These are phyloP conservation scores for Veloboletus limbatus DNA, from an alignment of 1,284 basidiomycete species.

Conservation along the genomic window DNA sequence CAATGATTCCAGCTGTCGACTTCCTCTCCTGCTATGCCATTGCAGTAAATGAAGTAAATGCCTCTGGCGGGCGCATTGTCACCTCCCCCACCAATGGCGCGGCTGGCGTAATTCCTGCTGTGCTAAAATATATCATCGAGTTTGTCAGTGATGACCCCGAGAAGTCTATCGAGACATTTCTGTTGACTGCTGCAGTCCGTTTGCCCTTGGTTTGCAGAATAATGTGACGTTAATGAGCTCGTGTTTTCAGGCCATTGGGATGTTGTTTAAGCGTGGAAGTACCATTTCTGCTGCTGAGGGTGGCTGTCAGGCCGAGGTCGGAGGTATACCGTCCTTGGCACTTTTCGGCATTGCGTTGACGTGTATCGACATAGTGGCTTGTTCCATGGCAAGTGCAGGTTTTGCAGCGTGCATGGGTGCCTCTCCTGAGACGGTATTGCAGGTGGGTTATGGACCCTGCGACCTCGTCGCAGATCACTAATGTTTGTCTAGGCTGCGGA, in stretches of 20 bases:
- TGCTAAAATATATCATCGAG: conserved; percentile 85
- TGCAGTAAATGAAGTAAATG: conserved; percentile 90
- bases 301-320: conserved; percentile 84
- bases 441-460: conserved; percentile 40
- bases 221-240: conserved; percentile 2
- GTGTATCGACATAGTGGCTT: conserved; percentile 58
- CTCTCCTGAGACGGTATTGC: conserved; percentile 75
- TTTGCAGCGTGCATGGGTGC: conserved; percentile 94
- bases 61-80: conserved; percentile 89
- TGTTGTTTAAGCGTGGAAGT: conserved; percentile 96
- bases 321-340: conserved; percentile 47
- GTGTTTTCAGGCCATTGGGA: conserved; percentile 74
- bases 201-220: background rate
- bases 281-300: conserved; percentile 96
- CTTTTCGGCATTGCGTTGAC: conserved; percentile 3
- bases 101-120: conserved; percentile 90
- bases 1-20: conserved; percentile 90
- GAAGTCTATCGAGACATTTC: conserved; percentile 81
- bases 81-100: conserved; percentile 91
- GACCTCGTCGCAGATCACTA: conserved; percentile 6
- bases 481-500: conserved; percentile 74
- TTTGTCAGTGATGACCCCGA: conserved; percentile 90
- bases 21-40: conserved; percentile 93
- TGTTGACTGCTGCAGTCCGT: conserved; percentile 77
- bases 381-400: conserved; percentile 89